These are phyloP conservation scores for Coemansia sp. DNA, from an alignment of 192 early-diverging fungal species.

Conservation along the genomic window DNA sequence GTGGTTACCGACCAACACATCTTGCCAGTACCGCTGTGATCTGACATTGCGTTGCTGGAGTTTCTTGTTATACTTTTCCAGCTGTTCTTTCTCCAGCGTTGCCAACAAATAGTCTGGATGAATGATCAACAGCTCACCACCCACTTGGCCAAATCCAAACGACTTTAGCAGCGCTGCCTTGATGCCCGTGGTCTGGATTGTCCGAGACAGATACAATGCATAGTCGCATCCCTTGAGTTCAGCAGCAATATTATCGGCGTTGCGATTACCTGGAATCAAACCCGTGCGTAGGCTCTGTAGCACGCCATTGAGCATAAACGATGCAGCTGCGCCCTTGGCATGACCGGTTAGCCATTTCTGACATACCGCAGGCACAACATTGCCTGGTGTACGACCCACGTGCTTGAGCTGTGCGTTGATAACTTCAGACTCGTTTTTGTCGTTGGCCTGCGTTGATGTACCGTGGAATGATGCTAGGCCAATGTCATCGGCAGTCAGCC, in stretches of 20 bases:
- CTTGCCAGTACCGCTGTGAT: conserved; percentile 38
- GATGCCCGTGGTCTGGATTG: conserved; percentile 67
- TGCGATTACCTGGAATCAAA: conserved; percentile 90
- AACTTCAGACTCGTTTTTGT: conserved; percentile 91
- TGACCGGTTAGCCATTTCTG: conserved; percentile 52
- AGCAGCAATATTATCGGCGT: conserved; percentile 56
- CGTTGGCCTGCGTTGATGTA: conserved; percentile 83
- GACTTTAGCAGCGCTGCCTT: conserved; percentile 68
- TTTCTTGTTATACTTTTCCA: conserved; percentile 26
- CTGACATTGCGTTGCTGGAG: conserved; percentile 8
- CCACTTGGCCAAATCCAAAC: conserved; percentile 72
- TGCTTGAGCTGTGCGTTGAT: conserved; percentile 58
- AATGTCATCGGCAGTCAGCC: conserved; percentile 78
- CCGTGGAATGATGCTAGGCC: conserved; percentile 2
- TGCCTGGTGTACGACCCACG: no score
- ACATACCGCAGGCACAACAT: no score
- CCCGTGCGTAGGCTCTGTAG: conserved; percentile 82
- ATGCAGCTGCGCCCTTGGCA: conserved; percentile 88
- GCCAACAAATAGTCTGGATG: conserved; percentile 70
- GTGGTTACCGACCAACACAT: conserved; percentile 38
- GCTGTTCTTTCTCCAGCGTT: conserved; percentile 2
- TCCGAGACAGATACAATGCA: conserved; percentile 74
- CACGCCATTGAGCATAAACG: conserved; percentile 92
- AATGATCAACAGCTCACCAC: conserved; percentile 69
- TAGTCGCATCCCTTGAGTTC: conserved; percentile 75